Conservation (phyloP, 2,329 filamentous ascomycete genomes). For the Ophioceras dolichostomum region DNA sequence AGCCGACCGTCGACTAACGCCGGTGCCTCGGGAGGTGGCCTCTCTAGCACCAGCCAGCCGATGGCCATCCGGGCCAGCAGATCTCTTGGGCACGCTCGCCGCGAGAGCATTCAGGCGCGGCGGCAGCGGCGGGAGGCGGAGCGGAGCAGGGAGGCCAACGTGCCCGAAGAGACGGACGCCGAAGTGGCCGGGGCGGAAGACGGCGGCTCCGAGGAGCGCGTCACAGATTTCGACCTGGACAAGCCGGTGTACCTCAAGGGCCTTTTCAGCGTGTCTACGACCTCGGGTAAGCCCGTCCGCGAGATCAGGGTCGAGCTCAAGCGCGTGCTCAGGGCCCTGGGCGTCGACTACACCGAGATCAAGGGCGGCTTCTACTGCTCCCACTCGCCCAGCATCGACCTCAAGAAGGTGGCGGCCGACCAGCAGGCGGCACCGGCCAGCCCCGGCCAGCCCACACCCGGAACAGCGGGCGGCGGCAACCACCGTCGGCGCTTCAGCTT, state of each 20-base stretch:
- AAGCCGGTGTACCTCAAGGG: constrained; percentile 96
- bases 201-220: constrained; percentile 45
- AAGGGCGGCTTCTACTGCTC: constrained; percentile 86
- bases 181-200: constrained; percentile 52
- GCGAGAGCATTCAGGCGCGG: constrained; percentile 85
- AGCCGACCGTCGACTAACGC: constrained; percentile 24
- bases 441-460: constrained; percentile 25
- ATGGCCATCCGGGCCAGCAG: constrained; percentile 65
- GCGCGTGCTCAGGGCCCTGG: constrained; percentile 73
- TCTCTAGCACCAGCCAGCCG: constrained; percentile 30
- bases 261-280: constrained; percentile 93
- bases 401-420: constrained; percentile 58
- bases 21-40: too few species aligned
- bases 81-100: constrained; percentile 78
- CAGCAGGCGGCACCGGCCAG: constrained; percentile 42
- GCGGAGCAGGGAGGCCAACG: constrained; percentile 54
- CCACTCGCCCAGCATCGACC: constrained; percentile 79
- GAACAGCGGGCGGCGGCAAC: too few species aligned
- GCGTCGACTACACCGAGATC: constrained; percentile 86
- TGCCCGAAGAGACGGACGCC: constrained; percentile 82
- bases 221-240: constrained; percentile 63
- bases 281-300: constrained; percentile 77
- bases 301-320: constrained; percentile 86
- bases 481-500: constrained; percentile 78
- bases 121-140: constrained; percentile 47